A percentile compares a stretch with the other conserved stretches of the same genome.
These are phyloP conservation scores for Amphibolis antarctica DNA, from an alignment of 106 monocot genomes.

Conservation along the genomic window DNA sequence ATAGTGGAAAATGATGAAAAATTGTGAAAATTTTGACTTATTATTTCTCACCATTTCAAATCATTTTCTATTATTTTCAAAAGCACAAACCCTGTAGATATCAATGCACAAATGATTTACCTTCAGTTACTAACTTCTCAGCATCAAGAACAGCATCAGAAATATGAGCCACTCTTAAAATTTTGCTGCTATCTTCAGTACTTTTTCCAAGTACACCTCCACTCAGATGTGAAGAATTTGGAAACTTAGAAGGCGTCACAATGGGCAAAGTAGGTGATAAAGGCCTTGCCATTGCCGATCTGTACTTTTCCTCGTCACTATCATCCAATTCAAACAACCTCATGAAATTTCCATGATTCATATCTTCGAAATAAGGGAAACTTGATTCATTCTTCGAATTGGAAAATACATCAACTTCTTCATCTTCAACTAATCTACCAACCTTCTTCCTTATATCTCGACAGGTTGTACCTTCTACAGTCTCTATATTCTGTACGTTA, in stretches of 20 bases:
- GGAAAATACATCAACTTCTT: background rate
- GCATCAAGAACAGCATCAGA: slow-evolving; percentile 17
- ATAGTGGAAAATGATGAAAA: no score
- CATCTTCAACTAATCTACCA: background rate
- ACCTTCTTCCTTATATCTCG: background rate
- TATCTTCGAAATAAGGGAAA: slow-evolving; percentile 24
- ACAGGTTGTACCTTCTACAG: no score
- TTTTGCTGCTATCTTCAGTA: slow-evolving; percentile 4
- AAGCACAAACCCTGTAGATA: background rate
- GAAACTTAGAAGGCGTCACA: slow-evolving; percentile 17
- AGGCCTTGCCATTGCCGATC: slow-evolving; percentile 39
- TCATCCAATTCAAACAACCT: slow-evolving; percentile 60
- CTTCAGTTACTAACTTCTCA: background rate
- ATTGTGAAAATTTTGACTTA: no score
- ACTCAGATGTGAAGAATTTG: slow-evolving; percentile 4
- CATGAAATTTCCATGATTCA: slow-evolving; percentile 28
- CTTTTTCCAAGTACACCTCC: background rate
- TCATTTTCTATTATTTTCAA: no score
- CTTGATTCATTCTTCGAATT: no score
- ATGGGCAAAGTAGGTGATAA: slow-evolving; percentile 76
- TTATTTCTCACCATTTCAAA: no score
- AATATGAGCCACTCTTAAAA: background rate
- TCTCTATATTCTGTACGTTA: no score
- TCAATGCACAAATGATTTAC: background rate
- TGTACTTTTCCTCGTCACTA: slow-evolving; percentile 54